Evolutionary conservation across 148 eudicot species (phyloP).

Genomic region (Arbutus unedo): DNA sequence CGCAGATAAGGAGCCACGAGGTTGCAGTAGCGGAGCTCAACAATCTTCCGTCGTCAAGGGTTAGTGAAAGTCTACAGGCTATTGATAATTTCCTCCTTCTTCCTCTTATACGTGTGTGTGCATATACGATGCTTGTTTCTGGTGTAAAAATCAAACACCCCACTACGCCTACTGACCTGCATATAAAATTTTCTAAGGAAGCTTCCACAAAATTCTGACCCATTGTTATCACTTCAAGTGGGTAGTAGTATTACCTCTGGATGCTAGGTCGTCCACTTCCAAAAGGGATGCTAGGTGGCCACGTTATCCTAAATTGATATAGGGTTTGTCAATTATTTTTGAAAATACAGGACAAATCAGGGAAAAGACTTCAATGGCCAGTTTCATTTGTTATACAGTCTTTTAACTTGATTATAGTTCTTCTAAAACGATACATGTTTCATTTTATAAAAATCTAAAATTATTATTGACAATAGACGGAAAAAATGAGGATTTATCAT

Average conservation of each 20-base stretch:
- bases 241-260: background rate
- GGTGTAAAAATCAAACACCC: background rate
- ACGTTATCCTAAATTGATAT: background rate
- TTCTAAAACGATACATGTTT: background rate
- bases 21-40: constrained; percentile 77
- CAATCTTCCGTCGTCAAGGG: constrained; percentile 54
- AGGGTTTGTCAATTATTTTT: background rate
- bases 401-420: background rate
- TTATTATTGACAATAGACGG: background rate
- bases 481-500: background rate
- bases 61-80: constrained; percentile 8
- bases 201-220: background rate
- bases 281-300: background rate
- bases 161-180: background rate
- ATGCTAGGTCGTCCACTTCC: background rate
- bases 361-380: background rate
- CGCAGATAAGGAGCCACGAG: constrained; percentile 58
- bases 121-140: background rate
- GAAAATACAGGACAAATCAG: background rate
- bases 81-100: background rate
- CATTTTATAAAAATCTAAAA: background rate
- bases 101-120: background rate
- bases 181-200: background rate
- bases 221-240: background rate
- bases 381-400: background rate